These are phyloP conservation scores for Globisporangium ultimum DNA, from an alignment of 352 stramenopile species.

Conservation along the genomic window DNA sequence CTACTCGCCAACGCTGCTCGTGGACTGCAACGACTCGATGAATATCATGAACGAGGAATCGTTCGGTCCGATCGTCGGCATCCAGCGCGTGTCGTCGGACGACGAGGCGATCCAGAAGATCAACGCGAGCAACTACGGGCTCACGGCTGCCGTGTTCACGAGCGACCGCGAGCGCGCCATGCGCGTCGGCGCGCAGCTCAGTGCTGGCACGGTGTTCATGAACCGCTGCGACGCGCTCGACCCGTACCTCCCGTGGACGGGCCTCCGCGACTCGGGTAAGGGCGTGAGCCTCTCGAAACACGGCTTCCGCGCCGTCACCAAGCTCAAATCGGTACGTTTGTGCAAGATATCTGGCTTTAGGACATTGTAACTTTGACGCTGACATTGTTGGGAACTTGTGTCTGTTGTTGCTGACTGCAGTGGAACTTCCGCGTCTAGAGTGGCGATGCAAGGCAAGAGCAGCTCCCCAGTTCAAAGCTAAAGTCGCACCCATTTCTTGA, in stretches of 20 bases:
- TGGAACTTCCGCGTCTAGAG: conserved; percentile 74
- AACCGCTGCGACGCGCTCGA: conserved; percentile 84
- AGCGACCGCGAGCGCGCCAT: conserved; percentile 52
- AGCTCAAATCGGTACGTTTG: conserved; percentile 68
- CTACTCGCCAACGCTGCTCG: conserved; percentile 75
- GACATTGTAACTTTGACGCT: conserved; percentile 1
- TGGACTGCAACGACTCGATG: conserved; percentile 64
- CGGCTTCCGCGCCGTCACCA: conserved; percentile 73
- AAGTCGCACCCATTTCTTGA: no score
- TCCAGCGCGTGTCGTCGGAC: conserved; percentile 70
- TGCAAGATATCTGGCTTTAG: not conserved
- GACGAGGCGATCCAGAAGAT: conserved; percentile 73
- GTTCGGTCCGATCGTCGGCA: conserved; percentile 78
- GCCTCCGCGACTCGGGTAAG: conserved; percentile 76
- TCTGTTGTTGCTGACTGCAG: conserved; percentile 18
- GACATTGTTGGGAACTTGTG: conserved; percentile 7
- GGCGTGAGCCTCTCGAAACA: conserved; percentile 80
- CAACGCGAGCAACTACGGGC: conserved; percentile 77
- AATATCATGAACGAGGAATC: conserved; percentile 80
- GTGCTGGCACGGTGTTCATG: conserved; percentile 80
- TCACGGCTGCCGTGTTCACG: conserved; percentile 78
- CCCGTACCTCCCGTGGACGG: conserved; percentile 80
- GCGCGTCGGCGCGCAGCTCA: conserved; percentile 51
- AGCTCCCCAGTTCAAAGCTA: no score
- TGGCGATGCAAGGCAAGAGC: not conserved